These are phyloP conservation scores for Oenanthe sinensis DNA, from an alignment of 129 eudicot genomes.

Conservation along the genomic window DNA sequence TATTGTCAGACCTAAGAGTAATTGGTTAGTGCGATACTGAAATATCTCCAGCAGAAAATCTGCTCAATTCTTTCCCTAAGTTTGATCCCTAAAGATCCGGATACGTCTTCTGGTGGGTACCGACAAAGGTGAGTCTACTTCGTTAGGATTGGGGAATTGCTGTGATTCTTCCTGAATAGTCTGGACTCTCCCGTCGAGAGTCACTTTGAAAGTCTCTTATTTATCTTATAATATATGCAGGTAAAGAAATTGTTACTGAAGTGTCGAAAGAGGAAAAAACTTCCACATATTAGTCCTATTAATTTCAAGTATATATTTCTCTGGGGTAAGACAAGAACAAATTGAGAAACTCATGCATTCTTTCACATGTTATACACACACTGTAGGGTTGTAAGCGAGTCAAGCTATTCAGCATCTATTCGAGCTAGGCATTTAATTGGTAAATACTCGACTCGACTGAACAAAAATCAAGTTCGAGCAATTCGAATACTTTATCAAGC, in stretches of 20 bases:
- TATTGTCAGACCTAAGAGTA: neutral
- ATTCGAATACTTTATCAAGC: neutral
- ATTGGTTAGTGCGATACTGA: neutral
- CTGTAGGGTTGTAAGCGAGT: too few relatives aligned
- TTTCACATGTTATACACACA: too few relatives aligned
- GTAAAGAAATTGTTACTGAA: neutral
- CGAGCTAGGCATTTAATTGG: neutral
- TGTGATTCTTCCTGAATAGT: too few relatives aligned
- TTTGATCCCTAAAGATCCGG: too few relatives aligned
- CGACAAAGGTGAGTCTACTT: too few relatives aligned
- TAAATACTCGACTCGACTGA: neutral
- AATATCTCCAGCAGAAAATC: neutral
- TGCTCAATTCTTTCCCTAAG: neutral
- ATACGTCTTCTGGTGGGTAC: too few relatives aligned
- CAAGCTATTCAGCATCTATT: neutral
- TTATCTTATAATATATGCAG: neutral
- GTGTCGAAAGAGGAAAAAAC: neutral
- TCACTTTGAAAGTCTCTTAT: too few relatives aligned
- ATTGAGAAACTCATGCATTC: neutral
- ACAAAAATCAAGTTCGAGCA: neutral
- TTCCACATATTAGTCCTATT: neutral
- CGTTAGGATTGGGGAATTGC: too few relatives aligned
- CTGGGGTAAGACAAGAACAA: neutral
- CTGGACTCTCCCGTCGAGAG: too few relatives aligned
- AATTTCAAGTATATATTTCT: too few relatives aligned